Percentiles rank a stretch among this genome's conserved stretches.
These are phyloP conservation scores for Anthracocystis setariae DNA, from an alignment of 1,284 basidiomycete species.

Conservation along the genomic window DNA sequence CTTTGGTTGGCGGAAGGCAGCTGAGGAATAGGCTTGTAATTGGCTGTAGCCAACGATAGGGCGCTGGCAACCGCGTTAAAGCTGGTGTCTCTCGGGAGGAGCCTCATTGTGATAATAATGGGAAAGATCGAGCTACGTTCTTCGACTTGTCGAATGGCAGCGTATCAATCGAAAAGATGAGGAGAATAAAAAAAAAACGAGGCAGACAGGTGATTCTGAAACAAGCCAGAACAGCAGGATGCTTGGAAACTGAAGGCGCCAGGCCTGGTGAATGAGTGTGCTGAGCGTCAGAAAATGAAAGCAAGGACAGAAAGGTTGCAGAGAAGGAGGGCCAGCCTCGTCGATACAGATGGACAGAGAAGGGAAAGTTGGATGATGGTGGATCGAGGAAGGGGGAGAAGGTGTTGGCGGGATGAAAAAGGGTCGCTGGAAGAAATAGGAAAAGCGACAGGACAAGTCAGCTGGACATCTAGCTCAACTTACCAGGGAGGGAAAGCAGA, in stretches of 20 bases:
- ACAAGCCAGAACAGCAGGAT: conserved; percentile 20
- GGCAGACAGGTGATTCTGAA: conserved; percentile 20
- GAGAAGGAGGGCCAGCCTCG: conserved; percentile 43
- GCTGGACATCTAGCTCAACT: conserved; percentile 1
- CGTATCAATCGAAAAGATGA: background rate
- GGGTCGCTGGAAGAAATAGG: background rate
- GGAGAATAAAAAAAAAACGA: conserved; percentile 7
- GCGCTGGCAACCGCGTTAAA: conserved; percentile 52
- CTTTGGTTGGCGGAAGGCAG: conserved; percentile 35
- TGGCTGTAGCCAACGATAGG: conserved; percentile 63
- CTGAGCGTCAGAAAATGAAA: conserved; percentile 22
- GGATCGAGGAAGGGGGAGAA: conserved; percentile 4
- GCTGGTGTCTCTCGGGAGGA: conserved; percentile 42
- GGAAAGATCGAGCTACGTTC: background rate
- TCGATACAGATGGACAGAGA: too few relatives aligned
- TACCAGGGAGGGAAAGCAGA: conserved; percentile 6
- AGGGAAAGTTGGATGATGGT: conserved; percentile 6
- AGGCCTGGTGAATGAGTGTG: conserved; percentile 13
- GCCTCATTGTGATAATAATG: conserved; percentile 28
- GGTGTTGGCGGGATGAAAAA: background rate
- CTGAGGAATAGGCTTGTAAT: conserved; percentile 67
- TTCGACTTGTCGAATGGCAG: background rate
- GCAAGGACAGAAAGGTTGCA: conserved; percentile 24
- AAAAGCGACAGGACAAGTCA: background rate
- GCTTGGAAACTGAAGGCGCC: conserved; percentile 20